phyloP scores from a whole-genome alignment of 177 flowering plant genomes.

The Vitis hybrid region DNA sequence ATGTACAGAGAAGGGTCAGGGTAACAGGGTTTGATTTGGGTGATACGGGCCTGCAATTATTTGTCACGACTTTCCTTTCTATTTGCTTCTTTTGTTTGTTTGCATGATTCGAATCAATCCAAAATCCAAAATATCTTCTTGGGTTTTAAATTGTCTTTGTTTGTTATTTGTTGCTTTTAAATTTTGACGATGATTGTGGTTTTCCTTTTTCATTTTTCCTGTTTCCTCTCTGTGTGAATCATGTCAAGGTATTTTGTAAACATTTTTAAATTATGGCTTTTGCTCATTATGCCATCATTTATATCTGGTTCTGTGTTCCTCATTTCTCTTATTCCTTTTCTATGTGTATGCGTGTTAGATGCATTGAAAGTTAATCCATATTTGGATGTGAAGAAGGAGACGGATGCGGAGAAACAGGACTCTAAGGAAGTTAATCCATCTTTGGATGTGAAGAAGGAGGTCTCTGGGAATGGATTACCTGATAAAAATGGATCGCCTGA shows the following conservation, averaged over 20 bases:
- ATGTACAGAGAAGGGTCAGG: too few relatives aligned
- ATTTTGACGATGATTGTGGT: background rate
- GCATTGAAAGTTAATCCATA: constrained; percentile 16
- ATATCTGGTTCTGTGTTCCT: constrained; percentile 5
- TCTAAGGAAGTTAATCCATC: constrained; percentile 14
- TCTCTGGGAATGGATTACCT: constrained; percentile 19
- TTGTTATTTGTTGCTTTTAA: constrained; percentile 6
- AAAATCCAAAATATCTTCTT: constrained; percentile 3
- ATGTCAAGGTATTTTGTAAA: background rate
- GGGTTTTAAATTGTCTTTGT: constrained; percentile 12
- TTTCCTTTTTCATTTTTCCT: background rate
- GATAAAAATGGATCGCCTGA: constrained; percentile 28
- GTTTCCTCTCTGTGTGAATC: background rate
- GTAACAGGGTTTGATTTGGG: too few relatives aligned
- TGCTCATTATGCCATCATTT: constrained; percentile 1
- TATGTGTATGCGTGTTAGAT: constrained; percentile 17
- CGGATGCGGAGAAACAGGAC: too few relatives aligned
- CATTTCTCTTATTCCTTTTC: background rate
- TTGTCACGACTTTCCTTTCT: background rate
- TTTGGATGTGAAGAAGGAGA: constrained; percentile 18
- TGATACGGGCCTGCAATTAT: background rate
- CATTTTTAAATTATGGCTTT: background rate
- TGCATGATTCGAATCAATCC: constrained; percentile 4
- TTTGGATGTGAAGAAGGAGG: constrained; percentile 19
- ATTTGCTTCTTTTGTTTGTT: constrained; percentile 12